These are phyloP conservation scores for Nakazawaea wickerhamii DNA, from an alignment of 805 yeast genomes.

Conservation along the genomic window DNA sequence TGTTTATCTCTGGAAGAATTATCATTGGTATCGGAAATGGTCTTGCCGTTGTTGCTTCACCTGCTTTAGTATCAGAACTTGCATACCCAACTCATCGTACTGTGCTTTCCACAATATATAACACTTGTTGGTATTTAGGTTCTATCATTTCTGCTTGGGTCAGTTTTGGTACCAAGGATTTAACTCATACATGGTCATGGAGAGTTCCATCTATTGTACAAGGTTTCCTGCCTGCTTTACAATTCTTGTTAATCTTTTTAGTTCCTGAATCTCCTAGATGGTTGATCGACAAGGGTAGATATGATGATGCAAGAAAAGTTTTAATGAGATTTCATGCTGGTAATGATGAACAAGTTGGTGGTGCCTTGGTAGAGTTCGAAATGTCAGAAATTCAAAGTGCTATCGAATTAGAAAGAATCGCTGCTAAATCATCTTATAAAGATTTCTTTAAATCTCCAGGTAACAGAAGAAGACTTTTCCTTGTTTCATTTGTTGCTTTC, in stretches of 20 bases:
- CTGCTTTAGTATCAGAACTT: constrained; percentile 46
- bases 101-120: constrained; percentile 39
- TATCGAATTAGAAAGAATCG: constrained; percentile 30
- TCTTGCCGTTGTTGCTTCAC: constrained; percentile 37
- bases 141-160: constrained; percentile 45
- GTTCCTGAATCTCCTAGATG: constrained; percentile 73
- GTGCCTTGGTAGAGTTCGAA: constrained; percentile 29
- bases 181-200: constrained; percentile 38
- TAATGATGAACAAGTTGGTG: constrained; percentile 20
- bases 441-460: constrained; percentile 32
- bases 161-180: constrained; percentile 33
- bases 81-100: constrained; percentile 43
- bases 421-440: constrained; percentile 26
- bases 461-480: constrained; percentile 33
- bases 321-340: constrained; percentile 34
- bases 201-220: constrained; percentile 51
- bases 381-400: constrained; percentile 32
- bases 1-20: constrained; percentile 39
- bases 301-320: constrained; percentile 42
- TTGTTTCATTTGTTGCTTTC: constrained; percentile 25
- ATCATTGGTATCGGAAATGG: constrained; percentile 43
- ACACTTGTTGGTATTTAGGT: constrained; percentile 46
- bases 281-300: constrained; percentile 49
- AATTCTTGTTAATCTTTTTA: constrained; percentile 27
- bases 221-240: constrained; percentile 40